Evolutionary conservation across 2,329 filamentous ascomycete genomes (phyloP).

Genomic region (Cryphonectria carpinicola): DNA sequence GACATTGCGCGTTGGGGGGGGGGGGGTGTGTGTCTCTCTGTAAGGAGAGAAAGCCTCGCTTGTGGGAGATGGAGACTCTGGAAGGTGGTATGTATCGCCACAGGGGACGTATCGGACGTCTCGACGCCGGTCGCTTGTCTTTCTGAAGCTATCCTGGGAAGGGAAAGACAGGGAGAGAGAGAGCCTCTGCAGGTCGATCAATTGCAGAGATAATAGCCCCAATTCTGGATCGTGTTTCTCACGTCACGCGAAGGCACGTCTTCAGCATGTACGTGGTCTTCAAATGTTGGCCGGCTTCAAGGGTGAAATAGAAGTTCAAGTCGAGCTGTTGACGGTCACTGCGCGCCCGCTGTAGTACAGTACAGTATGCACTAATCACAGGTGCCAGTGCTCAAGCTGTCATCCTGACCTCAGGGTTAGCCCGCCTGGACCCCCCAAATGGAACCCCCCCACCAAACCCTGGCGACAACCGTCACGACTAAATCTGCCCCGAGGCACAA

Average conservation of each 20-base stretch:
- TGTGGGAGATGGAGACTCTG: background rate
- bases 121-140: background rate
- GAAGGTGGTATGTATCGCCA: background rate
- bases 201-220: background rate
- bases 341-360: background rate
- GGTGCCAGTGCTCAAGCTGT: background rate
- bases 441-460: background rate
- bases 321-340: background rate
- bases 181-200: background rate
- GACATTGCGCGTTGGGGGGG: slow-evolving; percentile 16
- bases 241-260: background rate
- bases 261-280: background rate
- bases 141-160: background rate
- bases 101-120: background rate
- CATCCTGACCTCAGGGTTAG: background rate
- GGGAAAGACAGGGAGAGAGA: background rate
- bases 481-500: background rate
- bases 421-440: too few relatives aligned
- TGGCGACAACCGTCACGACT: background rate
- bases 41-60: background rate
- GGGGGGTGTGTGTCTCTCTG: too few relatives aligned
- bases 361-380: background rate
- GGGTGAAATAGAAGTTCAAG: background rate
- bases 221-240: background rate
- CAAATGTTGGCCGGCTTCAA: background rate